Evolutionary conservation across 768 basidiomycete species (phyloP).

Genomic region (Sistotremastrum suecicum): DNA sequence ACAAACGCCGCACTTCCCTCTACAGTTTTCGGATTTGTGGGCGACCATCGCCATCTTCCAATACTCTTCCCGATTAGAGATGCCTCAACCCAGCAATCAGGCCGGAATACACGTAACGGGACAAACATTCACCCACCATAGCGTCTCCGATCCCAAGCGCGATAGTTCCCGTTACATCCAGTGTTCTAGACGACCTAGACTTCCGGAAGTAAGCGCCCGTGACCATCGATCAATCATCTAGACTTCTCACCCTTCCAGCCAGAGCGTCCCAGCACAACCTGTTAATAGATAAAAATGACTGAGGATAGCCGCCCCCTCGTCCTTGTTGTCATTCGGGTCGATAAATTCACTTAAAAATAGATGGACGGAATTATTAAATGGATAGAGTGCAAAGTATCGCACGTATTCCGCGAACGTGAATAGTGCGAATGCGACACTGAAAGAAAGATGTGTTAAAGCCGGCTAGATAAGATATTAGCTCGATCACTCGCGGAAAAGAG

Average conservation of each 20-base stretch:
- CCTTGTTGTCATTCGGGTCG: conserved; percentile 52
- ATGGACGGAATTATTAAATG: conserved; percentile 85
- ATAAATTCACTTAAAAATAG: conserved; percentile 96
- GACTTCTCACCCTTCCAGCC: conserved; percentile 77
- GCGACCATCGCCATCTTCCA: conserved; percentile 75
- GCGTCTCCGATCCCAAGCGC: conserved; percentile 90
- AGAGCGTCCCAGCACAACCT: conserved; percentile 86
- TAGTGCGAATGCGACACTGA: conserved; percentile 86
- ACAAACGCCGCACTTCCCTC: conserved; percentile 84
- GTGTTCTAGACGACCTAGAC: conserved; percentile 31
- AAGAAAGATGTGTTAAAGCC: conserved; percentile 89
- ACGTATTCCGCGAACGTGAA: conserved; percentile 97
- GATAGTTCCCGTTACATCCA: conserved; percentile 75
- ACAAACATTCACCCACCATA: conserved; percentile 36
- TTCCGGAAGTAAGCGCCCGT: not conserved
- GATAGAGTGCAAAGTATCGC: conserved; percentile 96
- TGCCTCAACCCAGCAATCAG: conserved; percentile 33
- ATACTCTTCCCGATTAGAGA: conserved; percentile 83
- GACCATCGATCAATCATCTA: conserved; percentile 3
- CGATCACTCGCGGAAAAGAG: not conserved
- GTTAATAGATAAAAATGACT: conserved; percentile 96
- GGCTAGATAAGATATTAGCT: conserved; percentile 38
- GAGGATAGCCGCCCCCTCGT: conserved; percentile 88
- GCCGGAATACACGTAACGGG: not conserved
- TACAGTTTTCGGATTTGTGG: conserved; percentile 72